Base-by-base conservation (phyloP, 805 yeast genomes). In the Grigorovia humatica region DNA sequence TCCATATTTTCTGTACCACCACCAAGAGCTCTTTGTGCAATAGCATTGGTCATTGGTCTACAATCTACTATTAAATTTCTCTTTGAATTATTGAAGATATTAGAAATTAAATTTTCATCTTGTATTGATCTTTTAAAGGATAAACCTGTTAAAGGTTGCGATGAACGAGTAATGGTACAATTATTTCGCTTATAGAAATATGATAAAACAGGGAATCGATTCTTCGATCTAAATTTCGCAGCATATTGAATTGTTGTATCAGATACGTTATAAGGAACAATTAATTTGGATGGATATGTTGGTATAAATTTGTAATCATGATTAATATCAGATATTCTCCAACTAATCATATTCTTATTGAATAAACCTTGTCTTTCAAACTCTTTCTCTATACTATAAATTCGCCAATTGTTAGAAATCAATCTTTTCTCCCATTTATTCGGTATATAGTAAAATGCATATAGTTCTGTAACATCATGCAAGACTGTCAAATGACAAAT, bases 1-100 rank as follows among this genome's bases (percentile, higher is more conserved):
- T 91, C 97, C 75, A 89, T 86, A 57, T 79, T 84, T 64, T 93
- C 99, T 0, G 96, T 85, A 0, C 99, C 99, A n/a, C 97, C 99
- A 12, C 99, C 99, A 15, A 93, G 70, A 0, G 98, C 98, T 46
- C 88, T 87, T 61, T 93, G 98, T 0, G 96, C 98, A 79, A 89
- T 79, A 8, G 98, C 98, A 67, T 93, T 93, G 0, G 97, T 85
- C 27, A 89, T 67, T 0, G 99, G 99, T 51, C 99, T 74, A 20
- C 95, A 85, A 70, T 93, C 99, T 4, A 88, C 91, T 32, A 93
- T 82, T 30, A 93, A 67, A 61, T 90, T 83, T 46, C 74, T 75
- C 18, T 29, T 42, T 63, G 70, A 53, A 85, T 86, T 1, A 85
- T 76, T 42, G 66, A 89, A 88, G 9, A 88, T 82, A 56, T 88